Evolutionary conservation across 164 flowering plant species (phyloP), one percentile per base, ranked within the genome.

Genomic region (Houttuynia cordata): DNA sequence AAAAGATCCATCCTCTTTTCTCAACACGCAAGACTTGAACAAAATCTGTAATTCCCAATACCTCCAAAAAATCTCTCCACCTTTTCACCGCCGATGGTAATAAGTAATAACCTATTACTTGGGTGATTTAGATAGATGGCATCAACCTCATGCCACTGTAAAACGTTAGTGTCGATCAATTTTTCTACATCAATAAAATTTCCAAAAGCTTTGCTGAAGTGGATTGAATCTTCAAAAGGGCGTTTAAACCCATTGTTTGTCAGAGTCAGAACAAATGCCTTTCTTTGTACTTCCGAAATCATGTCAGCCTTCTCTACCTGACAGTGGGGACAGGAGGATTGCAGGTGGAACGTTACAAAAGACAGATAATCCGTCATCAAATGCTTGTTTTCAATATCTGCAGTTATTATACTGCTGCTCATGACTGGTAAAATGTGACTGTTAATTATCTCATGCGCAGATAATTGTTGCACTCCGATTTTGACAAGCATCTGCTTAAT

Each of bases 41-140:
- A 73, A 93, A 93, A 75, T 93, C 92, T n/a, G 87, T 80, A 39
- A 88, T 56, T 40, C 94, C 97, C 64, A 93, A 62, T 60, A 75
- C 82, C 66, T 77, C 77, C 64, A 93, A 77, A 74, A 93, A 86
- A 21, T 73, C 80, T 68, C 89, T 83, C 96, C 96, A 93, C 62
- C 79, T 85, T 45, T 23, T 62, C 53, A 74, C 23, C 19, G 75
- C 81, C 58, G 52, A 71, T 45, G 83, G 61, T 47, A 81, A n/a
- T n/a, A n/a, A n/a, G n/a, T n/a, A n/a, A 56, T 15, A 71, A 63
- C 53, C 73, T 64, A 15, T 65, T 76, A 34, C 73, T 59, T 39
- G 85, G 75, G 74, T 86, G 89, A 41, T 74, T 78, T 80, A 86
- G 67, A 70, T 93, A 93, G 47, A 70, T 59, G 52, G n/a, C 42